Evolutionary conservation across 805 yeast genomes (phyloP), one percentile per base, ranked within the genome.

Genomic region (Saccharomyces paradoxus): DNA sequence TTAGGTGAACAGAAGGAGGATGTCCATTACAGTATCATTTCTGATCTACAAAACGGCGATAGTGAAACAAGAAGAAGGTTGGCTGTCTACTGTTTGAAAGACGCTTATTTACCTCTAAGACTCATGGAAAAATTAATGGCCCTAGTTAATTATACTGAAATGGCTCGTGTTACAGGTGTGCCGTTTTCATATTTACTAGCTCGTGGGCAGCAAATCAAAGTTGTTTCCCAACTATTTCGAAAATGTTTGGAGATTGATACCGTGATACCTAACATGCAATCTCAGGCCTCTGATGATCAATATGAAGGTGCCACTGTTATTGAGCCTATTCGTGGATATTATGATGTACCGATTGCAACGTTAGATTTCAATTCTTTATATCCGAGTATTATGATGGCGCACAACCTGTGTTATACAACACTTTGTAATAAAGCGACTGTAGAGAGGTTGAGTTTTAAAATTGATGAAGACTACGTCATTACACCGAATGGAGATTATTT

Each of bases 251-350:
- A 89, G 61, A 84, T 87, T 55, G 89, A 87, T 60, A 82, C 92
- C 53, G 91, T 94, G 3, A 85, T 94, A 46, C 99, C 99, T 0
- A 92, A 94, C 65, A 77, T 92, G 82, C 84, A 80, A 62, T 80
- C 83, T 56, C 81, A 75, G 54, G 96, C 95, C 1, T 77, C 85
- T 9, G 98, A 95, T 68, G 98, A 90, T 66, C 87, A 82, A 60
- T 94, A 94, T 67, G 99, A 94, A 71, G 99, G 99, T 75, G 99
- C 99, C 5, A 94, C 99, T 0, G 99, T 94, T 61, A 94, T 94
- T 71, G 99, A 95, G 68, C 99, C 99, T 1, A 77, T 77, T 5
- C 82, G 97, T 69, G 99, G 99, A 1, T 95, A 90, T 70, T 95
- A 94, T 65, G 96, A 89, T 71, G 91, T 87, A 14, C 99, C 99